phyloP scores from a whole-genome alignment of 2,329 filamentous ascomycete species.

The Ophiocordyceps camponoti-leonardi region DNA sequence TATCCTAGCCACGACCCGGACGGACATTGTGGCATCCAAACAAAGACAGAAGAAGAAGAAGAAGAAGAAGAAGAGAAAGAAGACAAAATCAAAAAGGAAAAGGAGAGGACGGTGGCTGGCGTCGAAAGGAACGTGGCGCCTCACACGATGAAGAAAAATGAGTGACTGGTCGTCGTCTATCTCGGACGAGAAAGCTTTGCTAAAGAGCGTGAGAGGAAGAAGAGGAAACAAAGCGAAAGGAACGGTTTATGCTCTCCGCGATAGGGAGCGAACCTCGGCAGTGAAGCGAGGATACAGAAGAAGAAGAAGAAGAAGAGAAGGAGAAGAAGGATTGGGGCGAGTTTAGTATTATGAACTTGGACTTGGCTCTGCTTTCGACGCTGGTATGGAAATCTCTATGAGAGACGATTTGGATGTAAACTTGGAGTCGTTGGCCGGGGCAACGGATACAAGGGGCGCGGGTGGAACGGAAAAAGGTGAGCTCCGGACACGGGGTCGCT shows the following conservation, averaged over 20 bases:
- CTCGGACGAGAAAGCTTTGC: neutral
- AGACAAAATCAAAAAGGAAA: neutral
- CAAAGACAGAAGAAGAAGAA: conserved; percentile 1
- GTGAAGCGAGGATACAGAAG: too few species aligned
- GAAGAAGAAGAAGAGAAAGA: conserved; percentile 1
- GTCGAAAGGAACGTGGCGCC: neutral
- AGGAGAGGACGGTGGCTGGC: neutral
- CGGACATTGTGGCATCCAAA: conserved; percentile 30
- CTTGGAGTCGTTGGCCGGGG: neutral
- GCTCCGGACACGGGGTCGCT: too few species aligned
- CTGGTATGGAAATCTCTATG: too few species aligned
- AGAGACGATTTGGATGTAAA: neutral
- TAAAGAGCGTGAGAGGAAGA: too few species aligned
- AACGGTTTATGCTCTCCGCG: too few species aligned
- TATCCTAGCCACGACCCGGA: conserved; percentile 80
- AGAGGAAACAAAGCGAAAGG: neutral
- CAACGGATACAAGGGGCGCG: neutral
- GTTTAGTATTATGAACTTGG: neutral
- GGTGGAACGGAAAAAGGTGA: neutral
- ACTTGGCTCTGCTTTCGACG: too few species aligned
- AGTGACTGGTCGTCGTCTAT: neutral
- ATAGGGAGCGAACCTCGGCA: too few species aligned
- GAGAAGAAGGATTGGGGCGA: neutral
- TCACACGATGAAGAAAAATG: neutral
- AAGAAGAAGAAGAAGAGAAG: neutral